Conservation (phyloP, 805 yeast genomes). For the Candida ovalis region DNA sequence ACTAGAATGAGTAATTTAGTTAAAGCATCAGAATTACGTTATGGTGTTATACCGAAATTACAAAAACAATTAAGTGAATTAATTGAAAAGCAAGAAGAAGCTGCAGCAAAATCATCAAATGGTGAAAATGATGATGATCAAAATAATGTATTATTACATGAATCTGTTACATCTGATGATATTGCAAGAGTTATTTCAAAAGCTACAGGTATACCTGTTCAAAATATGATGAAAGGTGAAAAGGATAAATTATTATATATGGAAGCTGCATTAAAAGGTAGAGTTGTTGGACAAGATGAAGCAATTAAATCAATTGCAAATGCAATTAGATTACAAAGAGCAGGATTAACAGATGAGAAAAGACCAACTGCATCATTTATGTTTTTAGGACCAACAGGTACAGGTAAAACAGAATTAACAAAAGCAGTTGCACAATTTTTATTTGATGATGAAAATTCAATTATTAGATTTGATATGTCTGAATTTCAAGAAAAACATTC, state of each 20-base stretch:
- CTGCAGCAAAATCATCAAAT: constrained; percentile 16
- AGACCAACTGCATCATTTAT: constrained; percentile 95
- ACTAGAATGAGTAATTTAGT: constrained; percentile 86
- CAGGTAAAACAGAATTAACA: constrained; percentile 95
- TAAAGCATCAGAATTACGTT: constrained; percentile 84
- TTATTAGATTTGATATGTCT: constrained; percentile 94
- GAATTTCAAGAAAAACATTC: constrained; percentile 96
- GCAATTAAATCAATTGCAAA: constrained; percentile 87
- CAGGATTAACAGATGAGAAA: constrained; percentile 91
- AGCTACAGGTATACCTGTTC: constrained; percentile 95
- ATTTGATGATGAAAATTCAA: constrained; percentile 83
- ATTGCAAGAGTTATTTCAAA: constrained; percentile 88
- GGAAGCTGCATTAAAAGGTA: constrained; percentile 72
- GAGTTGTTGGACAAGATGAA: constrained; percentile 94
- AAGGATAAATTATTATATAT: constrained; percentile 84
- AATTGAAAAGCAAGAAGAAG: constrained; percentile 30
- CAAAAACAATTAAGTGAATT: constrained; percentile 54
- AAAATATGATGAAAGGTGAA: constrained; percentile 88
- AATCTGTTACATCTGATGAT: constrained; percentile 90
- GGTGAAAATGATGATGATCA: constrained; percentile 31
- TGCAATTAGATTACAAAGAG: constrained; percentile 94
- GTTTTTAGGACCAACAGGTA: constrained; percentile 98
- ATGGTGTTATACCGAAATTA: constrained; percentile 78
- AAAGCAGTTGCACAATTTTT: constrained; percentile 88
- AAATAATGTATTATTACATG: constrained; percentile 57